These are phyloP conservation scores for Afroboletus lepidellus DNA, from an alignment of 1,284 basidiomycete species.

Conservation along the genomic window DNA sequence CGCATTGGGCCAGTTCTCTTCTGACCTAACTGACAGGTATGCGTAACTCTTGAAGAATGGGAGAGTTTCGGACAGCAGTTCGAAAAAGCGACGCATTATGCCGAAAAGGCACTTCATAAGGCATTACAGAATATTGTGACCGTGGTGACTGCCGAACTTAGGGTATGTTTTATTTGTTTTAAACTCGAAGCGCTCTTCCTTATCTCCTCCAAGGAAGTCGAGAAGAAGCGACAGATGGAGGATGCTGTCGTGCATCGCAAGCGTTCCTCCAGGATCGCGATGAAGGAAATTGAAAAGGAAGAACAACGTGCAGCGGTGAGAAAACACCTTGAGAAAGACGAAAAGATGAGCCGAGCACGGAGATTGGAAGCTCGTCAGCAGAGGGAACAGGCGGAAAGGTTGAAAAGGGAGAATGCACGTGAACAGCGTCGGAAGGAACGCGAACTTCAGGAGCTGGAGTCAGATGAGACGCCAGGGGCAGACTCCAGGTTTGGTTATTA, in stretches of 20 bases:
- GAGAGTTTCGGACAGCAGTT: conserved; percentile 71
- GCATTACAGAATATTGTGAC: conserved; percentile 69
- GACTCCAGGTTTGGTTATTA: conserved; percentile 13
- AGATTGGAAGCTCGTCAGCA: conserved; percentile 62
- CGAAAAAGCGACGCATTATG: conserved; percentile 71
- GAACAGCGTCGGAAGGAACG: conserved; percentile 53
- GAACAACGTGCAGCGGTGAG: conserved; percentile 56
- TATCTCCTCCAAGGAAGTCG: conserved; percentile 50
- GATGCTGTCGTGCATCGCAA: conserved; percentile 76
- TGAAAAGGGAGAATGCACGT: conserved; percentile 54
- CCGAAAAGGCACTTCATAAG: conserved; percentile 77
- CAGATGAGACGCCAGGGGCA: conserved; percentile 6
- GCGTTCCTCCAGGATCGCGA: conserved; percentile 79
- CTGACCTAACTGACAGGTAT: conserved; percentile 51
- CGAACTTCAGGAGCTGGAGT: conserved; percentile 38
- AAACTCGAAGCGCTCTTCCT: conserved; percentile 2
- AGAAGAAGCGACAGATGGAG: conserved; percentile 59
- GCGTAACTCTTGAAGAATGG: conserved; percentile 80
- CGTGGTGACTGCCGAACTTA: conserved; percentile 59
- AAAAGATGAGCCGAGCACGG: conserved; percentile 60
- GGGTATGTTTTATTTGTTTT: conserved; percentile 20
- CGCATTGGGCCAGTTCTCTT: not conserved
- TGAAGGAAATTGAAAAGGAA: conserved; percentile 69
- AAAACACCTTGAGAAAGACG: conserved; percentile 60
- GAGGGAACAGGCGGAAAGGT: conserved; percentile 62